phyloP scores from a whole-genome alignment of 108 stramenopile species.

The Fragilaria radians region DNA sequence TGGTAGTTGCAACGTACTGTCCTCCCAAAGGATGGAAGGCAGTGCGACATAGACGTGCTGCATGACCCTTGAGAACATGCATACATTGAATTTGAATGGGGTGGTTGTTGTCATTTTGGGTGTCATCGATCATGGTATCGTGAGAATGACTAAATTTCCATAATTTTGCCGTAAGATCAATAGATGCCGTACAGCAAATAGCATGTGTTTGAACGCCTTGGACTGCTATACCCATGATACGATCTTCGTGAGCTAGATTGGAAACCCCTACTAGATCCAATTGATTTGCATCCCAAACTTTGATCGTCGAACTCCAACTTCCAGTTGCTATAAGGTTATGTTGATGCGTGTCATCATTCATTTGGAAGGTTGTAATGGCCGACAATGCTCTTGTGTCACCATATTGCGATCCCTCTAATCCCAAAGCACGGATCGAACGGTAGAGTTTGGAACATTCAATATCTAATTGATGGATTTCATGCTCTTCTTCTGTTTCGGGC shows the following conservation, averaged over 20 bases:
- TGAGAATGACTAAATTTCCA: constrained; percentile 46
- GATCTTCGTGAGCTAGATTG: constrained; percentile 72
- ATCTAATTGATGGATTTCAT: constrained; percentile 50
- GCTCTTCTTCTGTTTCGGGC: constrained; percentile 15
- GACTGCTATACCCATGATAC: constrained; percentile 79
- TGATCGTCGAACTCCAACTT: constrained; percentile 84
- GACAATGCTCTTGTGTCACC: constrained; percentile 70
- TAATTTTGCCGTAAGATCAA: constrained; percentile 76
- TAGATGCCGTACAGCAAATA: constrained; percentile 70
- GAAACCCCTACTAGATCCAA: constrained; percentile 56
- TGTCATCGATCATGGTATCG: constrained; percentile 15
- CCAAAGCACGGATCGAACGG: constrained; percentile 44
- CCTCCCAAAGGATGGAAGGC: constrained; percentile 94
- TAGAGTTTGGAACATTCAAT: constrained; percentile 42
- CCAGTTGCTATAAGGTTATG: constrained; percentile 86
- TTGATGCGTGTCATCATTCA: constrained; percentile 17
- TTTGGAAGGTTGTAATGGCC: constrained; percentile 39
- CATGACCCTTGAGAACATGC: constrained; percentile 82
- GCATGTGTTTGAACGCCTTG: background rate
- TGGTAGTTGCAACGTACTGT: constrained; percentile 83
- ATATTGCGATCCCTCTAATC: constrained; percentile 79
- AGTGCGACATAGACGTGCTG: constrained; percentile 81
- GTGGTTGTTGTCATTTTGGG: constrained; percentile 28
- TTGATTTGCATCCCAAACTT: constrained; percentile 86
- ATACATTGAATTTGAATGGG: constrained; percentile 43